Evolutionary conservation across 106 monocot species (phyloP).

Genomic region (Acanthochlamys bracteata): DNA sequence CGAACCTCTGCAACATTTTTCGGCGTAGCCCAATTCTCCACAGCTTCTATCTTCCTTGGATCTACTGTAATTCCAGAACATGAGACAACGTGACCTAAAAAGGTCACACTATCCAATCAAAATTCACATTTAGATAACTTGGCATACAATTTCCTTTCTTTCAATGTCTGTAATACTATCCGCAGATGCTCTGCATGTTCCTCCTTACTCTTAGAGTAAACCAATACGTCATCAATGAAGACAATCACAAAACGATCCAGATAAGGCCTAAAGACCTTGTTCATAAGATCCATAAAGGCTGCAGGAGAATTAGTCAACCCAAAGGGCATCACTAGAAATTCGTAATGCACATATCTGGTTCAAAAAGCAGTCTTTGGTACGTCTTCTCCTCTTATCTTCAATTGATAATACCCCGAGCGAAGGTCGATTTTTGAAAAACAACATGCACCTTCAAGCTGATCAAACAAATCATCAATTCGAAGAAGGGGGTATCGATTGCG

Average conservation of each 20-base stretch:
- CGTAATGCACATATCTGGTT: too few species aligned
- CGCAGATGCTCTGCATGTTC: too few species aligned
- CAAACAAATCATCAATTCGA: slow-evolving; percentile 5
- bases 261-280: not conserved
- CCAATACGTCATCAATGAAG: slow-evolving; percentile 5
- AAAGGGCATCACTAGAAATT: too few species aligned
- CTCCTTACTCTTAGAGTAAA: not conserved
- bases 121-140: slow-evolving; percentile 5
- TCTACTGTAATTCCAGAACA: not conserved
- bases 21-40: not conserved
- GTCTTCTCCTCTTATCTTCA: too few species aligned
- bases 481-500: not conserved
- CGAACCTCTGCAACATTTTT: not conserved
- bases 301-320: not conserved
- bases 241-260: slow-evolving; percentile 1
- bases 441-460: not conserved
- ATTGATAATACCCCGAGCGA: not conserved
- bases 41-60: not conserved
- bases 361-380: too few species aligned
- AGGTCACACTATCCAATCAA: not conserved
- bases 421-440: not conserved
- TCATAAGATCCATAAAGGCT: slow-evolving; percentile 8
- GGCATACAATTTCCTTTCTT: too few species aligned
- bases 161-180: too few species aligned
- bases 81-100: slow-evolving; percentile 2